Evolutionary conservation across 345 rosid genomes (phyloP), one percentile per base, ranked within the genome.

Genomic region (Brassica nigra): DNA sequence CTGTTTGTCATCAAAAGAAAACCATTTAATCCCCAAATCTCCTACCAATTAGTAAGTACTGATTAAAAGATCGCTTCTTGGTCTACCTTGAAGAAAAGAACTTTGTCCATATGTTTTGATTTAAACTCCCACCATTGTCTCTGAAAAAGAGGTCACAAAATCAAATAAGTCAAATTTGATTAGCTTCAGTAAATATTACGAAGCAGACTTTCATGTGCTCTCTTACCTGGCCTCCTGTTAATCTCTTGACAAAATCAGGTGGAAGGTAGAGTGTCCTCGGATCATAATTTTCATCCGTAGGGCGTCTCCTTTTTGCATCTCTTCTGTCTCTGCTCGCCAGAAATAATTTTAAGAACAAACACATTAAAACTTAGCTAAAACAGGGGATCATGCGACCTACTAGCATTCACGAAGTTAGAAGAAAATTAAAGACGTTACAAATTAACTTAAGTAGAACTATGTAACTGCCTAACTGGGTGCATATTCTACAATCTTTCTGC

Each of bases 111-210:
- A 81, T 95, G 94, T 78, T 91, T 90, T 63, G 99, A 89, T 86
- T 95, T 95, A 75, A 93, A 93, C 78, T 95, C 99, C 99, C 99
- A 95, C 99, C 99, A 95, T 89, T 95, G 98, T 83, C 90, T 91
- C 98, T 95, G 92, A 57, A 79, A 29, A 70, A 55, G 18, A 27
- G 30, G 74, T 30, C 67, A 55, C 76, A 16, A 23, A 70, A 81
- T 63, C 73, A 69, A 66, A 73, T 77, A 68, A 69, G 64, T 73
- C n/a, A 75, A 66, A 44, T 27, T 8, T 5, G 5, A 33, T 47
- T 75, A 68, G 15, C 47, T 70, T 68, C 73, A 78, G 55, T 30
- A 78, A 59, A 31, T 65, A 78, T 73, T 57, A 23, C 58, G 73
- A 78, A 34, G 16, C 37, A 30, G 61, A 83, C 14, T 23, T 68